phyloP scores from a whole-genome alignment of 352 stramenopile genomes.

The Globisporangium ultimum region DNA sequence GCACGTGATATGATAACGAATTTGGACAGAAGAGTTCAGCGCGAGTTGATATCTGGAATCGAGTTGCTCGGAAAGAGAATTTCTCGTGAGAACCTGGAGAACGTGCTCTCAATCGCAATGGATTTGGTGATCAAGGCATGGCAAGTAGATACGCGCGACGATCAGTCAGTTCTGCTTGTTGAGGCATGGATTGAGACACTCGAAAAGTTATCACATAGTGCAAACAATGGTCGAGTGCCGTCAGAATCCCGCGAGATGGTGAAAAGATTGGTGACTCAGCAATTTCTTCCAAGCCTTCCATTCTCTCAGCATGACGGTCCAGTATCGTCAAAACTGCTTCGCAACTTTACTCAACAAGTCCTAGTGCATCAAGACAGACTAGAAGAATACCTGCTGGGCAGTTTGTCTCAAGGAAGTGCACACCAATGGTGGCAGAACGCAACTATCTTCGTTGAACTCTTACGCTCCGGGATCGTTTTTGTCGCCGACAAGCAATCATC shows the following conservation, averaged over 20 bases:
- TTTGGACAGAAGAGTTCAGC: conserved; percentile 3
- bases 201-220: conserved; percentile 1
- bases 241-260: conserved; percentile 9
- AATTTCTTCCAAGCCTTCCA: conserved; percentile 8
- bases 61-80: conserved; percentile 3
- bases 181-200: conserved; percentile 11
- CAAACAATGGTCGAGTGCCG: background rate
- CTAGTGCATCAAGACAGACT: conserved; percentile 9
- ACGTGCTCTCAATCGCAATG: background rate
- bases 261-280: conserved; percentile 3
- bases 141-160: background rate
- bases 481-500: conserved; percentile 8
- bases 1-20: conserved; percentile 1
- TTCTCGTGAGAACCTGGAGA: background rate
- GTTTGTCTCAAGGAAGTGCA: background rate
- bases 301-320: background rate
- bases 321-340: background rate
- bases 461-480: conserved; percentile 6
- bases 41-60: conserved; percentile 3
- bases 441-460: conserved; percentile 11
- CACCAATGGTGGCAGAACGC: conserved; percentile 1
- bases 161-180: background rate
- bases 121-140: conserved; percentile 1
- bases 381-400: conserved; percentile 9
- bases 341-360: conserved; percentile 6